A percentile compares a stretch with the other conserved stretches of the same genome.
Conservation (phyloP, 805 yeast species). For the Candida odintsovae region DNA sequence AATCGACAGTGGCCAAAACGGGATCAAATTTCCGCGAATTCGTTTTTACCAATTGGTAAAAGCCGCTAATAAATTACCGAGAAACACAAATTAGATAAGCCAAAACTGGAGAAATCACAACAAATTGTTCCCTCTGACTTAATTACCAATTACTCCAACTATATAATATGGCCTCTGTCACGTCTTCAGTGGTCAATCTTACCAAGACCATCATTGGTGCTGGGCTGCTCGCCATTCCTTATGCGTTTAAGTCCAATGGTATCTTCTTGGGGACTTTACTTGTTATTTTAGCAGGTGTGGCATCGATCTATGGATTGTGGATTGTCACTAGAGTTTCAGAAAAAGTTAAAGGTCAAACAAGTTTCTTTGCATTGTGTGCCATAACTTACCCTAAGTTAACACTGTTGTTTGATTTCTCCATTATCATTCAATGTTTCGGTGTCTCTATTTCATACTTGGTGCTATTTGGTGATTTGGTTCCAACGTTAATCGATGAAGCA, state of each 20-base stretch:
- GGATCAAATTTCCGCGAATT: too few species aligned
- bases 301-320: constrained; percentile 64
- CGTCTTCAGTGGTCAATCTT: constrained; percentile 59
- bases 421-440: constrained; percentile 75
- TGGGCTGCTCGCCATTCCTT: constrained; percentile 72
- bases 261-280: constrained; percentile 49
- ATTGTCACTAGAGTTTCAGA: constrained; percentile 55
- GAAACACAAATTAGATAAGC: too few species aligned
- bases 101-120: too few species aligned
- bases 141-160: too few species aligned
- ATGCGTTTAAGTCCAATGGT: constrained; percentile 65
- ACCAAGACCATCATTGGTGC: constrained; percentile 79
- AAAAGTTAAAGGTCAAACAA: constrained; percentile 50
- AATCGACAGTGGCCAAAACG: too few species aligned
- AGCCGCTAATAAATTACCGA: too few species aligned
- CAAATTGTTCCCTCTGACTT: too few species aligned
- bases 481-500: constrained; percentile 44
- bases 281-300: constrained; percentile 53
- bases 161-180: constrained; percentile 17
- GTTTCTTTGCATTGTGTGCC: constrained; percentile 66
- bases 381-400: constrained; percentile 68
- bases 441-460: constrained; percentile 68
- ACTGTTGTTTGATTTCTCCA: constrained; percentile 67
- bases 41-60: too few species aligned
- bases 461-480: constrained; percentile 72